These are phyloP conservation scores for Huntiella bhutanensis DNA, from an alignment of 2,329 filamentous ascomycete genomes.

Conservation along the genomic window DNA sequence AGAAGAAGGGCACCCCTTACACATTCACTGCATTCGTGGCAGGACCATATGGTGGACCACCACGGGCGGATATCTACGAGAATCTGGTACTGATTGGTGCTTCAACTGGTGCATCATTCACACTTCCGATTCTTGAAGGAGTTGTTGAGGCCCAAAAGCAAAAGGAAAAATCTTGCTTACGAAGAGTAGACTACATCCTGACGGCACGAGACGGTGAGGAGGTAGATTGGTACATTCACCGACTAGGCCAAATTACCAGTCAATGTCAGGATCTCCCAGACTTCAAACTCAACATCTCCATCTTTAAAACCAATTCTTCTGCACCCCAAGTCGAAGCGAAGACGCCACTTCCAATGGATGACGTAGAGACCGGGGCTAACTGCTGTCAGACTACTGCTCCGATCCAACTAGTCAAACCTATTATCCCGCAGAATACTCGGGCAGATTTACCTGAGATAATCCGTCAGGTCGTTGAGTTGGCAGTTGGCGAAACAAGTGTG, in stretches of 20 bases:
- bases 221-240: constrained; percentile 34
- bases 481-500: constrained; percentile 41
- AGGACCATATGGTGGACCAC: constrained; percentile 37
- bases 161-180: constrained; percentile 26
- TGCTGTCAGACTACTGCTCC: constrained; percentile 2
- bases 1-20: constrained; percentile 15
- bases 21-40: constrained; percentile 28
- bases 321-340: constrained; percentile 19
- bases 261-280: constrained; percentile 17
- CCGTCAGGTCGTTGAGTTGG: constrained; percentile 33
- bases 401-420: too few species aligned
- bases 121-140: constrained; percentile 37
- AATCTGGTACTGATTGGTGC: constrained; percentile 40
- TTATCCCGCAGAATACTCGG: too few species aligned
- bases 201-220: constrained; percentile 33
- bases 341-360: not conserved
- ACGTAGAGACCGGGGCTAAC: constrained; percentile 7
- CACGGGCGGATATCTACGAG: constrained; percentile 38
- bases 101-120: constrained; percentile 44
- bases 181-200: constrained; percentile 33
- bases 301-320: too few species aligned
- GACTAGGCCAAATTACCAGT: constrained; percentile 28
- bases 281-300: constrained; percentile 13
- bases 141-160: constrained; percentile 21
- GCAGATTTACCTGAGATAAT: constrained; percentile 22